Evolutionary conservation across 257 asterid genomes (phyloP), one percentile per base, ranked within the genome.

Genomic region (Solanum chiquidenum): DNA sequence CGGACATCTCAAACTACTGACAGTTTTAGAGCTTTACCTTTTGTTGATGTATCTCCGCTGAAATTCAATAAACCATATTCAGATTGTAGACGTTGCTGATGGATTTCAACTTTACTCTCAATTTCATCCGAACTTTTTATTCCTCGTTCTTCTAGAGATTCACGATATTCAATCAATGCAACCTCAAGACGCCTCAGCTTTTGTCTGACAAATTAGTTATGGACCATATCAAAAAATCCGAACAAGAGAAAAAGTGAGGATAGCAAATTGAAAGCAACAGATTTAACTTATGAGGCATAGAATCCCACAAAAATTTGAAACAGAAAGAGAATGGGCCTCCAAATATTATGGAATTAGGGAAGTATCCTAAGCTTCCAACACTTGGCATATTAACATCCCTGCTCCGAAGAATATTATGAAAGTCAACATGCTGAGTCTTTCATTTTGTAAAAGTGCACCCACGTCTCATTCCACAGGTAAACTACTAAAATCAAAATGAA

Each of bases 141-240:
- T 82, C 98, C 98, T 84, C 90, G 92, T 79, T 96, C 98, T 91
- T 94, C 98, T 88, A 96, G 98, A 90, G 96, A 94, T 93, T 96
- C 98, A 12, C 96, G 96, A 87, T 95, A 96, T 88, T 94, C 98
- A 90, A 96, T 95, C 89, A 96, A 86, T 71, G 93, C 95, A 85
- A 95, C 98, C 92, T 96, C 99, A 86, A 95, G 90, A 23, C 93
- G 94, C 92, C 99, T 95, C 92, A 95, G 75, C 88, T 94, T 96
- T 90, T 93, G 98, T 88, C 99, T 96, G 94, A 74, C 42, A 86
- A 85, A 55, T 69, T 66, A 89, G 85, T 86, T 34, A 68, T 87
- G 76, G 87, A 89, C 76, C 87, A 71, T 79, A 86, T 83, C 80
- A 86, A 58, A 86, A 58, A 12, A 71, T 88, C 71, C 86, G 34